Base-by-base conservation (phyloP, 768 basidiomycete genomes). In the Tricholoma flavovirens region DNA sequence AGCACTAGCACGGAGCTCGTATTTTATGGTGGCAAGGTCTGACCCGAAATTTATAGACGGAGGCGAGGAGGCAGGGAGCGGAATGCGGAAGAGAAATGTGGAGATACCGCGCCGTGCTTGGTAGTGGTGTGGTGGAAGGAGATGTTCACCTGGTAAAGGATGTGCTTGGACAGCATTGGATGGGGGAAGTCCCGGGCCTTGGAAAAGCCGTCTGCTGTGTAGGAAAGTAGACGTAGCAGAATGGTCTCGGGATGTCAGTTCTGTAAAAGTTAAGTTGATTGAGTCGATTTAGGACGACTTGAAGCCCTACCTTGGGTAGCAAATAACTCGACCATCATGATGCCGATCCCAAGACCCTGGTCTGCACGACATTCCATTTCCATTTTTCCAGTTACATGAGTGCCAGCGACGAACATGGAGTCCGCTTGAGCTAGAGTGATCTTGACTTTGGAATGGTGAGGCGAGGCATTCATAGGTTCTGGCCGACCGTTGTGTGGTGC, bases 401-500 rank as follows among this genome's bases (percentile, higher is more conserved):
- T 72, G 0, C 90, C 90, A 1, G 90, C 84, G 51, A 89, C 79
- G 63, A 81, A 88, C 26, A 78, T 73, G 2, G 79, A 67, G 60
- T 87, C 80, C 1, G 81, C 77, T 6, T 90, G 73, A 6, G 74
- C 77, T 17, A 88, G 66, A 11, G 85, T 77, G 14, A 89, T 79
- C 67, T 81, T 88, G 68, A 92, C 81, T 71, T 90, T 93, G 24
- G 88, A 75, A 68, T 92, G 90, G 66, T 86, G 76, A 0, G 84
- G 78, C n/a, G 83, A 82, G 29, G 87, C 84, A 71, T 93, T 92
- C 90, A 92, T 92, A 11, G 87, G 86, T 71, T 81, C 79, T 40
- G 73, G 70, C 36, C 71, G 59, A 40, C 64, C n/a, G n/a, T n/a
- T 62, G 56, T 65, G 66, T 9, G 46, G 46, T 30, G 46, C 15